Percentiles rank a stretch among this genome's conserved stretches.
Evolutionary conservation across 257 asterid genomes (phyloP).

Genomic region (Fraxinus anomala): DNA sequence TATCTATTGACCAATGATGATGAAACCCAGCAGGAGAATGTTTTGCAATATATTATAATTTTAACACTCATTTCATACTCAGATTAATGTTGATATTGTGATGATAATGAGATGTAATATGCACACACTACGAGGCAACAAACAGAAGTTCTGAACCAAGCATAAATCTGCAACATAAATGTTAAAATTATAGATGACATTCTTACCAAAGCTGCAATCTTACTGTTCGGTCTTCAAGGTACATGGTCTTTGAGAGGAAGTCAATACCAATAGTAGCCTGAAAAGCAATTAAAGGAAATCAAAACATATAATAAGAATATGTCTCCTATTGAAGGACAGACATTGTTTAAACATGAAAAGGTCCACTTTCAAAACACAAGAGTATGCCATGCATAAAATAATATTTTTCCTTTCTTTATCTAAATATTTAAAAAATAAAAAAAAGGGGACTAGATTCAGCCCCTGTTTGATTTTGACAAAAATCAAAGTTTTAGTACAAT

Average conservation of each 20-base stretch:
- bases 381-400: not conserved
- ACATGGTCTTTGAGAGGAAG: slow-evolving; percentile 93
- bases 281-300: slow-evolving; percentile 24
- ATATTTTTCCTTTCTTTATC: not conserved
- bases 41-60: not conserved
- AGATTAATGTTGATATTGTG: not conserved
- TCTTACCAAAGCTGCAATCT: slow-evolving; percentile 90
- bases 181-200: not conserved
- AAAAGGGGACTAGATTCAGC: not conserved
- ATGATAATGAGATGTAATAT: not conserved
- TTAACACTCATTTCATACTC: not conserved
- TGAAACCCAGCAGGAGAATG: slow-evolving; percentile 2
- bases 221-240: slow-evolving; percentile 95
- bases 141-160: not conserved
- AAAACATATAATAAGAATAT: not conserved
- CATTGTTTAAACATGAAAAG: too few species aligned
- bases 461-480: too few species aligned
- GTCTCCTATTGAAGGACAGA: too few species aligned
- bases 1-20: not conserved
- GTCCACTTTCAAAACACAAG: not conserved
- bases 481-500: too few species aligned
- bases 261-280: slow-evolving; percentile 98
- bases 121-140: not conserved
- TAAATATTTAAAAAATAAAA: not conserved
- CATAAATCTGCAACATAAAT: not conserved